A percentile compares a stretch with the other conserved stretches of the same genome.
phyloP scores from a whole-genome alignment of 2,329 filamentous ascomycete species.

The Epichloe scottii region DNA sequence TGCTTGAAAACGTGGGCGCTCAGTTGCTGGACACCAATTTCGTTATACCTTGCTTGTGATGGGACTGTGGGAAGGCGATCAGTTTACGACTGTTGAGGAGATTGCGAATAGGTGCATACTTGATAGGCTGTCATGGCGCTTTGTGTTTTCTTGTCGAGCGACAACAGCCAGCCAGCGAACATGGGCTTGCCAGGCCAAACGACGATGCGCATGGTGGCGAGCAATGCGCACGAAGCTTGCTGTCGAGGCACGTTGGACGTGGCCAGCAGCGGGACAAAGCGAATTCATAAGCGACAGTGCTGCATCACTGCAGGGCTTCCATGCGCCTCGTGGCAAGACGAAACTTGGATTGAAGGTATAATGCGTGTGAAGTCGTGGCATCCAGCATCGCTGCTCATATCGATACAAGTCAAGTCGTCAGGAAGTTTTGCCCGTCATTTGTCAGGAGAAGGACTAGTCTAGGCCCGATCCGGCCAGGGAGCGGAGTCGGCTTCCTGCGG shows the following conservation, averaged over 20 bases:
- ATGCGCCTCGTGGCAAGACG: constrained; percentile 4
- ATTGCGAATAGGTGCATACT: constrained; percentile 20
- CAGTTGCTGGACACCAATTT: constrained; percentile 89
- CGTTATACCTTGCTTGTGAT: constrained; percentile 64
- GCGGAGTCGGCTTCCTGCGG: neutral
- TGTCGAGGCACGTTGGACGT: constrained; percentile 27
- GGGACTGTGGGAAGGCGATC: constrained; percentile 21
- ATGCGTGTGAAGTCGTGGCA: too few relatives aligned
- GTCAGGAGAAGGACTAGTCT: neutral
- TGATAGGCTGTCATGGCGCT: constrained; percentile 22
- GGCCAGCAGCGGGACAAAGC: constrained; percentile 21
- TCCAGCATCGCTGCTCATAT: too few relatives aligned
- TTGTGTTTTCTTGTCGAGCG: constrained; percentile 13
- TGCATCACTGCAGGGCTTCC: constrained; percentile 14
- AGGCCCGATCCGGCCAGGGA: neutral
- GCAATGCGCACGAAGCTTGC: constrained; percentile 39
- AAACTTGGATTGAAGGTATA: neutral
- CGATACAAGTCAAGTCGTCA: neutral
- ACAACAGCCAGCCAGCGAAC: constrained; percentile 32
- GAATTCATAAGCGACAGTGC: constrained; percentile 15
- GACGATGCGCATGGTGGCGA: constrained; percentile 32
- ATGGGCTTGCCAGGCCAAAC: constrained; percentile 22
- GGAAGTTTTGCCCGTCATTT: neutral
- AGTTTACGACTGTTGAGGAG: neutral
- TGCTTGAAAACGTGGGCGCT: constrained; percentile 73